Percentiles rank a stretch among this genome's conserved stretches.
phyloP scores from a whole-genome alignment of 305 asterid genomes.

The Fraxinus platypoda region DNA sequence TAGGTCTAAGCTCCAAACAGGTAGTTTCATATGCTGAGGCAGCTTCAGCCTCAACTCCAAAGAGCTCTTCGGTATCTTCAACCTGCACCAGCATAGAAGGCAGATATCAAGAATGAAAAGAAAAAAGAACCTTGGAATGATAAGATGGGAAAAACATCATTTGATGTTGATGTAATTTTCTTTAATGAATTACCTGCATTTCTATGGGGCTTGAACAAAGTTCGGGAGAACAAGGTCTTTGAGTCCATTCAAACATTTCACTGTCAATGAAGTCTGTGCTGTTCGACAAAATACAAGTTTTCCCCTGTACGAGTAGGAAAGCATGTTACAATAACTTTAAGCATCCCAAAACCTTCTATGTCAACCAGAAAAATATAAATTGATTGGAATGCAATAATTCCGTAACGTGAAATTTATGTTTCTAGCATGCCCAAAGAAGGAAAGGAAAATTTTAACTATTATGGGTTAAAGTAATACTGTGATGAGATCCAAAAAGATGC shows the following conservation, averaged over 20 bases:
- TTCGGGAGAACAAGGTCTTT: constrained; percentile 92
- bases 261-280: constrained; percentile 59
- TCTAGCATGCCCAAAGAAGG: neutral
- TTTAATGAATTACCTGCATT: constrained; percentile 45
- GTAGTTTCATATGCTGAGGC: constrained; percentile 20
- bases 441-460: neutral
- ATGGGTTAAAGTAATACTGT: neutral
- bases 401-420: neutral
- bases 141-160: constrained; percentile 3
- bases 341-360: neutral
- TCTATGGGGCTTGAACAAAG: constrained; percentile 60
- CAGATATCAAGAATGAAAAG: constrained; percentile 4
- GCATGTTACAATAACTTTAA: neutral
- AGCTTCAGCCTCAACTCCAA: constrained; percentile 25
- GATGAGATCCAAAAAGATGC: neutral
- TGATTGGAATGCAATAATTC: neutral
- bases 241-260: constrained; percentile 98
- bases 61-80: constrained; percentile 35
- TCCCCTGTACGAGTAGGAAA: constrained; percentile 41
- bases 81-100: constrained; percentile 35
- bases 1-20: constrained; percentile 18
- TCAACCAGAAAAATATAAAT: neutral
- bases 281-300: constrained; percentile 21
- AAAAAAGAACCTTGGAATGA: constrained; percentile 3
- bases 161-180: constrained; percentile 11